A percentile compares a stretch with the other conserved stretches of the same genome.
phyloP scores from a whole-genome alignment of 768 basidiomycete species.

The Pisolithus tinctorius region DNA sequence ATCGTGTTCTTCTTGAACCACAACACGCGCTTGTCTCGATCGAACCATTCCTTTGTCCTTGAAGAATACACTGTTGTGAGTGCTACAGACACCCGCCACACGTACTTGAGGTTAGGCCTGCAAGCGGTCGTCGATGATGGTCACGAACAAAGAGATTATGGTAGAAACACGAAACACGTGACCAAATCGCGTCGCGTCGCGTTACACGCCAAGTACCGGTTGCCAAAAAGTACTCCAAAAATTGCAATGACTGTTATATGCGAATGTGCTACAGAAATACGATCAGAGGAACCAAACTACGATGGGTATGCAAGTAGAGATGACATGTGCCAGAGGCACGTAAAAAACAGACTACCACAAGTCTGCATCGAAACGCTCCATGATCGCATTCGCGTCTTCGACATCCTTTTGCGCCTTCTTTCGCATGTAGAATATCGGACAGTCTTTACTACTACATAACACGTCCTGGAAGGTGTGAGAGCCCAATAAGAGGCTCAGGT shows the following conservation, averaged over 20 bases:
- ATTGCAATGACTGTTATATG: not conserved
- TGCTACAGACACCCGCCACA: not conserved
- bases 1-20: slow-evolving; percentile 2
- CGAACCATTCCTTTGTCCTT: slow-evolving; percentile 14
- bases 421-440: slow-evolving; percentile 97
- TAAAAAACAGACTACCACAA: slow-evolving; percentile 42
- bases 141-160: slow-evolving; percentile 24
- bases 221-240: not conserved
- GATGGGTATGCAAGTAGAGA: not conserved
- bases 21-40: slow-evolving; percentile 17
- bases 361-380: slow-evolving; percentile 82
- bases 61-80: not conserved
- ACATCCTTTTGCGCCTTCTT: slow-evolving; percentile 99
- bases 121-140: slow-evolving; percentile 6
- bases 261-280: not conserved
- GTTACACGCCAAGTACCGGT: slow-evolving; percentile 14
- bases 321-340: no score
- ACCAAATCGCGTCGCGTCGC: slow-evolving; percentile 21
- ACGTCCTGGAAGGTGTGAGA: slow-evolving; percentile 60
- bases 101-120: not conserved
- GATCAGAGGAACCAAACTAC: not conserved
- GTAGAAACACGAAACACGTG: slow-evolving; percentile 19
- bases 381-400: slow-evolving; percentile 67
- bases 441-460: slow-evolving; percentile 93
- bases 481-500: not conserved